These are phyloP conservation scores for Truncatella angustata DNA, from an alignment of 2,329 filamentous ascomycete genomes.

Conservation along the genomic window DNA sequence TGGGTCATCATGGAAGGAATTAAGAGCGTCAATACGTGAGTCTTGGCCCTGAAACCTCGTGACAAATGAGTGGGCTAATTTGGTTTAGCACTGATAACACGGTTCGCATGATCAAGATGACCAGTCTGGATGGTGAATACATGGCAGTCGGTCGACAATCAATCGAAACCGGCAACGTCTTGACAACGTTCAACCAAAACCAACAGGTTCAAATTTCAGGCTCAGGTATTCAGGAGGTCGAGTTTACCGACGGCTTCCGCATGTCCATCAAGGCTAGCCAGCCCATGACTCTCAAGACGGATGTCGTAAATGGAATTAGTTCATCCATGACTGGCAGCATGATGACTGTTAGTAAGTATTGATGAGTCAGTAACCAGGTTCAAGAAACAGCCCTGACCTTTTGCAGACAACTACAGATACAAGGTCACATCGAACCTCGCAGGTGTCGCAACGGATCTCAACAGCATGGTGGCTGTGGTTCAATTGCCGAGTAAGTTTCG, in stretches of 20 bases:
- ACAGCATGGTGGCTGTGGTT: slow-evolving; percentile 19
- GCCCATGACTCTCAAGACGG: slow-evolving; percentile 18
- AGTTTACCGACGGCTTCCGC: slow-evolving; percentile 20
- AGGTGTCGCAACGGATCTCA: slow-evolving; percentile 17
- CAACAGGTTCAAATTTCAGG: slow-evolving; percentile 16
- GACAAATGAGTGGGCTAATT: background rate
- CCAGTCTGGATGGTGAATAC: slow-evolving; percentile 19
- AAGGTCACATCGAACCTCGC: slow-evolving; percentile 20
- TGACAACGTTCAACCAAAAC: slow-evolving; percentile 18
- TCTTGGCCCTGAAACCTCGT: background rate
- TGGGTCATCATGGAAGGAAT: slow-evolving; percentile 19
- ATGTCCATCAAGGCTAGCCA: slow-evolving; percentile 21
- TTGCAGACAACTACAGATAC: slow-evolving; percentile 20
- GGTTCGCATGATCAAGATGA: slow-evolving; percentile 21
- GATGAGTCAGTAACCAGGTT: background rate
- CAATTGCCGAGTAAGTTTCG: slow-evolving; percentile 19
- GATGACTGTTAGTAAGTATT: slow-evolving; percentile 17
- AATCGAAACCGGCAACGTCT: slow-evolving; percentile 15
- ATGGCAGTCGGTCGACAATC: slow-evolving; percentile 19
- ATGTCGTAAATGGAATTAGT: slow-evolving; percentile 21
- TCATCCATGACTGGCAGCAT: slow-evolving; percentile 18
- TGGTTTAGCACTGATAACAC: slow-evolving; percentile 16
- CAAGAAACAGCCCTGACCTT: background rate
- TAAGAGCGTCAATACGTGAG: slow-evolving; percentile 19
- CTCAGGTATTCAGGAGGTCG: slow-evolving; percentile 20